These are phyloP conservation scores for Xylariaceae sp. DNA, from an alignment of 2,329 filamentous ascomycete genomes.

Conservation along the genomic window DNA sequence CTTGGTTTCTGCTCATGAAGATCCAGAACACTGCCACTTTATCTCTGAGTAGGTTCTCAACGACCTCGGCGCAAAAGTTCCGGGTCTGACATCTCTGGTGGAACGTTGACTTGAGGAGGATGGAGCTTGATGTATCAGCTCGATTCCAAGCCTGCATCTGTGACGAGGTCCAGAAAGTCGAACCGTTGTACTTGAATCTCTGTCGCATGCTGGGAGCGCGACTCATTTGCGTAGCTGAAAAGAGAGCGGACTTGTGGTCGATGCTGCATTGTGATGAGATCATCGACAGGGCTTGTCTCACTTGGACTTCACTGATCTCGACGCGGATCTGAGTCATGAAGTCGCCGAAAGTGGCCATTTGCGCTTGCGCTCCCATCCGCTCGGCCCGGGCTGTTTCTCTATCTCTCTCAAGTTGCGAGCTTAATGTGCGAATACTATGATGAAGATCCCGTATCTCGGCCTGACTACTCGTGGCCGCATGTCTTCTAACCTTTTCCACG, in stretches of 20 bases:
- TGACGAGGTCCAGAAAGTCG: conserved; percentile 1
- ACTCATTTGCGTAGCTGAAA: conserved; percentile 1
- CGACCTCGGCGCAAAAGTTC: conserved; percentile 4
- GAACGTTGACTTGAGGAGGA: conserved; percentile 7
- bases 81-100: conserved; percentile 1
- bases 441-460: not conserved
- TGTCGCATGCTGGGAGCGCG: not conserved
- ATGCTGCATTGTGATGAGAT: conserved; percentile 7
- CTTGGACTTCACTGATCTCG: not conserved
- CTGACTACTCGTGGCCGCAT: not conserved
- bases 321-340: conserved; percentile 5
- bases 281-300: conserved; percentile 5
- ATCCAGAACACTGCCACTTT: conserved; percentile 6
- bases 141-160: conserved; percentile 4
- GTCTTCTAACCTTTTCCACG: not conserved
- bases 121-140: not conserved
- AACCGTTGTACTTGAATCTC: not conserved
- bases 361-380: not conserved
- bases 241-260: conserved; percentile 4
- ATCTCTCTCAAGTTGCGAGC: not conserved
- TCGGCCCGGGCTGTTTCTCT: not conserved
- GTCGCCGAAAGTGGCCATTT: not conserved
- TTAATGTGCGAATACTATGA: not conserved
- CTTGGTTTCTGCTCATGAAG: conserved; percentile 8
- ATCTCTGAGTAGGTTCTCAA: conserved; percentile 2